These are phyloP conservation scores for Plasmopara viticola DNA, from an alignment of 352 stramenopile species.

Conservation along the genomic window DNA sequence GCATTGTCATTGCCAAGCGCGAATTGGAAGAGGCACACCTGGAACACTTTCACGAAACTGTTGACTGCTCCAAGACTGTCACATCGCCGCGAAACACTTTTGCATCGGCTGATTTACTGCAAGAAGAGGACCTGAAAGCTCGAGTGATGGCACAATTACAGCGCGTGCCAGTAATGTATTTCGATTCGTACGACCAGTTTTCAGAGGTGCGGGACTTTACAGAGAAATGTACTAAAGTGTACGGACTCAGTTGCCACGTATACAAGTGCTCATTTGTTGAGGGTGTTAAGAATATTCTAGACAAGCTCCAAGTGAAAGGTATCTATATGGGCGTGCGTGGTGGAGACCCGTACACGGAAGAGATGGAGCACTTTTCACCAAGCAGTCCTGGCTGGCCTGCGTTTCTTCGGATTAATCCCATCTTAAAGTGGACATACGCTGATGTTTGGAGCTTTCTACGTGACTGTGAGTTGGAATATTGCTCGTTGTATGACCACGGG, in stretches of 20 bases:
- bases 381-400: constrained; percentile 89
- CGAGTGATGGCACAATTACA: constrained; percentile 38
- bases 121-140: constrained; percentile 43
- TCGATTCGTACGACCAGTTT: constrained; percentile 94
- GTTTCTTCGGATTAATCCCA: constrained; percentile 98
- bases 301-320: constrained; percentile 80
- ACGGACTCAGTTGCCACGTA: constrained; percentile 56
- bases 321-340: constrained; percentile 88
- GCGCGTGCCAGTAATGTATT: constrained; percentile 91
- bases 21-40: constrained; percentile 40
- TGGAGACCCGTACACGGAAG: constrained; percentile 90
- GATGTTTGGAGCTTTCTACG: constrained; percentile 93
- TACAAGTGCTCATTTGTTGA: constrained; percentile 90
- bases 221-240: constrained; percentile 52
- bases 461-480: constrained; percentile 84
- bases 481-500: constrained; percentile 87
- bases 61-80: constrained; percentile 25
- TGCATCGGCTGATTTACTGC: constrained; percentile 41
- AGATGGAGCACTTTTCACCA: constrained; percentile 80
- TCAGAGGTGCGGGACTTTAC: constrained; percentile 88
- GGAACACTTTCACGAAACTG: constrained; percentile 10
- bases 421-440: constrained; percentile 94
- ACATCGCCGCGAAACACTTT: constrained; percentile 60
- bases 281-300: constrained; percentile 88
- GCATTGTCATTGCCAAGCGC: constrained; percentile 73